A percentile compares a stretch with the other conserved stretches of the same genome.
Evolutionary conservation across 2,329 filamentous ascomycete species (phyloP).

Genomic region (Beauveria asiatica): DNA sequence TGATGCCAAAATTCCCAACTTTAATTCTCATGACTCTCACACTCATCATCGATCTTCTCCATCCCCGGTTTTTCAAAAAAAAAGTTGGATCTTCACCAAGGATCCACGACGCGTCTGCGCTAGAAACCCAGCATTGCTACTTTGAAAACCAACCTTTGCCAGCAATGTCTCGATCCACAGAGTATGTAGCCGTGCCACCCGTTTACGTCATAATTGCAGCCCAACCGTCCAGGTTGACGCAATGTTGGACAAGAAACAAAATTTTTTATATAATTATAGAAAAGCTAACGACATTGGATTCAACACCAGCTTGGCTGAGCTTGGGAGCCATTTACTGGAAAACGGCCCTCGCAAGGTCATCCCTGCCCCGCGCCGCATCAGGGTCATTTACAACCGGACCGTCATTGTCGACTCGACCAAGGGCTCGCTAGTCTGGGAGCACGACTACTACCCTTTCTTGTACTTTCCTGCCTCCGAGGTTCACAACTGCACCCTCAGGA

Average conservation of each 20-base stretch:
- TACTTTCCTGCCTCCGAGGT: constrained; percentile 29
- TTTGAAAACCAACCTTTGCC: not conserved
- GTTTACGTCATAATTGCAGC: not conserved
- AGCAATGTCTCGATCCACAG: constrained; percentile 7
- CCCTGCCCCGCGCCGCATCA: constrained; percentile 21
- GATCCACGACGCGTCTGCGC: not conserved
- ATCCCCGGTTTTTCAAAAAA: not conserved
- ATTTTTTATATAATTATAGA: no score
- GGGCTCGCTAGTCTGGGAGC: constrained; percentile 35
- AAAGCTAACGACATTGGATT: not conserved
- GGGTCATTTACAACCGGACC: constrained; percentile 24
- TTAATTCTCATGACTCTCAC: not conserved
- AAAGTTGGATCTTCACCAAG: not conserved
- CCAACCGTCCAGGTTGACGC: not conserved
- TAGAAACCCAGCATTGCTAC: not conserved
- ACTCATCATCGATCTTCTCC: not conserved
- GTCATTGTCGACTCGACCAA: constrained; percentile 29
- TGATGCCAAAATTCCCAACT: no score
- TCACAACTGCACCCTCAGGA: constrained; percentile 19
- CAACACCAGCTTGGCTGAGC: constrained; percentile 18
- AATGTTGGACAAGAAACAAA: no score
- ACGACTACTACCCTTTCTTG: constrained; percentile 39
- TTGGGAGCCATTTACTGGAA: constrained; percentile 19
- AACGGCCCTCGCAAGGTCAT: constrained; percentile 20
- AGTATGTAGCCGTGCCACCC: not conserved